Conservation (phyloP, 208 protist species). For the Strigomonas galati region DNA sequence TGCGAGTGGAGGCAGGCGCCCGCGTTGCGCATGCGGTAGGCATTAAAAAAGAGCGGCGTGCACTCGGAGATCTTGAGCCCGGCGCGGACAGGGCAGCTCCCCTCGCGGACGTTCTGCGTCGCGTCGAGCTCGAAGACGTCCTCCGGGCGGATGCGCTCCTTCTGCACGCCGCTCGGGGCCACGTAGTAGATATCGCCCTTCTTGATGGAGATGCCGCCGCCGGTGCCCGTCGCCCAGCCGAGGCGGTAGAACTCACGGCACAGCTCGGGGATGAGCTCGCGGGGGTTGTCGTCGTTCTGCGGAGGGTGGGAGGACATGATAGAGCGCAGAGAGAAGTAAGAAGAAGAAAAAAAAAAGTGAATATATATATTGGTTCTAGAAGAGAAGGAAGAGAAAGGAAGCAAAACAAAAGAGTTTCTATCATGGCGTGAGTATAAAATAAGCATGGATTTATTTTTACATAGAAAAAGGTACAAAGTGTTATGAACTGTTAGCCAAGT, state of each 20-base stretch:
- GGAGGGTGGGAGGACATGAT: slow-evolving; percentile 49
- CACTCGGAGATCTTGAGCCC: slow-evolving; percentile 88
- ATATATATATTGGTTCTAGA: neutral
- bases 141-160: slow-evolving; percentile 88
- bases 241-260: slow-evolving; percentile 90
- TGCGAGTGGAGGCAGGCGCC: slow-evolving; percentile 95
- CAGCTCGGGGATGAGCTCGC: slow-evolving; percentile 91
- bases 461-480: slow-evolving; percentile 15
- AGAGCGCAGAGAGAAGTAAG: neutral
- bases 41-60: slow-evolving; percentile 94
- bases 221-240: slow-evolving; percentile 96
- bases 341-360: slow-evolving; percentile 12
- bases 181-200: slow-evolving; percentile 82
- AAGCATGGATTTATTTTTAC: slow-evolving; percentile 4
- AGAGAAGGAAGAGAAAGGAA: neutral
- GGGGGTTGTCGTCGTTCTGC: slow-evolving; percentile 44
- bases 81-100: slow-evolving; percentile 19
- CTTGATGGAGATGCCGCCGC: slow-evolving; percentile 92
- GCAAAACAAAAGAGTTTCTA: slow-evolving; percentile 1
- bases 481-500: neutral
- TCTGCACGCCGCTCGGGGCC: slow-evolving; percentile 94
- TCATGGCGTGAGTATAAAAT: neutral
- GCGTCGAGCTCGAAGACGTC: slow-evolving; percentile 92
- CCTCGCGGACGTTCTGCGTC: slow-evolving; percentile 42
- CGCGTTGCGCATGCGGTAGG: slow-evolving; percentile 79